A percentile compares a stretch with the other conserved stretches of the same genome.
phyloP scores from a whole-genome alignment of 371 early-diverging fungal species.

The Zopfochytrium polystomum region DNA sequence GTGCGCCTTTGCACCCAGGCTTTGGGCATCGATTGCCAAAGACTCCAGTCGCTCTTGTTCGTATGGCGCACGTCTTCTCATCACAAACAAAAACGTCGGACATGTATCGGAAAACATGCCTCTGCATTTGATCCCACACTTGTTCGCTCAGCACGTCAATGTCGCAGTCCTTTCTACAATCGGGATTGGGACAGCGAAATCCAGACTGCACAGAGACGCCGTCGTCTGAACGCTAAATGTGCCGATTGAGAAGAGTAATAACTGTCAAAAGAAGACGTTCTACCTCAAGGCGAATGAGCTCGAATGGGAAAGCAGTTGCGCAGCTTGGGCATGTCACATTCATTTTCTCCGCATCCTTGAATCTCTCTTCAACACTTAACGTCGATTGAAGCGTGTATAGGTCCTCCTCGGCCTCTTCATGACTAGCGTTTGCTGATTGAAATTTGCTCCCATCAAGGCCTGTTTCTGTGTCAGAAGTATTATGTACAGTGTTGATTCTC shows the following conservation, averaged over 20 bases:
- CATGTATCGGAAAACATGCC: constrained; percentile 67
- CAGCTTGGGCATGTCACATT: constrained; percentile 67
- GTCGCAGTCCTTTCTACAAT: constrained; percentile 54
- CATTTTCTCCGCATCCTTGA: constrained; percentile 64
- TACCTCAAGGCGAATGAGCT: constrained; percentile 50
- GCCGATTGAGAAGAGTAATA: neutral
- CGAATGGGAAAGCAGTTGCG: constrained; percentile 49
- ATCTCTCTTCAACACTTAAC: constrained; percentile 80
- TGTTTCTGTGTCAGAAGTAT: neutral
- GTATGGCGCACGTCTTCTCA: constrained; percentile 62
- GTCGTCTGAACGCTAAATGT: neutral
- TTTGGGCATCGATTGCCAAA: constrained; percentile 67
- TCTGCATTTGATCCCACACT: constrained; percentile 61
- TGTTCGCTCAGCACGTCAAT: constrained; percentile 58
- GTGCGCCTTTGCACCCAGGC: constrained; percentile 65
- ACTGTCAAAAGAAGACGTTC: constrained; percentile 4
- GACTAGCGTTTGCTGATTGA: constrained; percentile 21
- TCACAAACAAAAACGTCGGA: constrained; percentile 73
- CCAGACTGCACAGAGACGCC: constrained; percentile 11
- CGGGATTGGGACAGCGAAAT: constrained; percentile 52
- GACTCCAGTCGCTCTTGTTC: constrained; percentile 69
- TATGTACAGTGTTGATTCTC: neutral
- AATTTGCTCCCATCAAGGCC: constrained; percentile 71
- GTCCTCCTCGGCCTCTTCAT: constrained; percentile 45
- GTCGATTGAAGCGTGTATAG: constrained; percentile 78